Evolutionary conservation across 768 basidiomycete species (phyloP).

Genomic region (Auricularia sp.): DNA sequence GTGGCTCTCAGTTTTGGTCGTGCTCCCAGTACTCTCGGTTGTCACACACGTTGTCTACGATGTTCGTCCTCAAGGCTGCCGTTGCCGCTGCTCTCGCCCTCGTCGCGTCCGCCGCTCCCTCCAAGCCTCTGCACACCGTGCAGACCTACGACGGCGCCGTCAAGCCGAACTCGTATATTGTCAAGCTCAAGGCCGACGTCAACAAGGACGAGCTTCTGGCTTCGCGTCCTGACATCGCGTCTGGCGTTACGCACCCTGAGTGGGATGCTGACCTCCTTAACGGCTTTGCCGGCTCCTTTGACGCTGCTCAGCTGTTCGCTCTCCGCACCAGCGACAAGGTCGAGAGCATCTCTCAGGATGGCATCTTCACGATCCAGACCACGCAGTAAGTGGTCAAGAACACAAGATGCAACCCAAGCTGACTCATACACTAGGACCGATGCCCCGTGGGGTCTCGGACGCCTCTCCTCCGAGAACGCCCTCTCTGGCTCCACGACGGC

Average conservation of each 20-base stretch:
- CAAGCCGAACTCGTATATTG: conserved; percentile 15
- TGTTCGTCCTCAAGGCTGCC: background rate
- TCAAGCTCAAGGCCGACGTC: conserved; percentile 17
- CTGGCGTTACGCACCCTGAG: conserved; percentile 11
- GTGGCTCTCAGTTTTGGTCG: background rate
- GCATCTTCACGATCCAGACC: conserved; percentile 17
- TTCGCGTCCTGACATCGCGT: conserved; percentile 3
- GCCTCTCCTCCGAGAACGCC: conserved; percentile 11
- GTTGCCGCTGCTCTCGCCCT: background rate
- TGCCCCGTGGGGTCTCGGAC: conserved; percentile 17
- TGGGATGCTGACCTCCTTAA: conserved; percentile 16
- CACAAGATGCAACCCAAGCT: background rate
- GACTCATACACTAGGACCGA: conserved; percentile 9
- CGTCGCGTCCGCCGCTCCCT: conserved; percentile 3
- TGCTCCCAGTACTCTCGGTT: background rate
- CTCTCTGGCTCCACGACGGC: conserved; percentile 2
- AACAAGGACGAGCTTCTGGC: conserved; percentile 12
- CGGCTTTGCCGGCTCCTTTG: conserved; percentile 18
- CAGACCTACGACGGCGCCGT: conserved; percentile 10
- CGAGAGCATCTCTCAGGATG: conserved; percentile 24
- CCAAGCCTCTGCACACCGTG: background rate
- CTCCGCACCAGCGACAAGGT: conserved; percentile 21
- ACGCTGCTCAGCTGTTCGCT: conserved; percentile 15
- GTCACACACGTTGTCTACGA: background rate
- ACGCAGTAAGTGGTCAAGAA: conserved; percentile 6